These are phyloP conservation scores for Nymphaea colorata DNA, from an alignment of 164 flowering plant species.

Conservation along the genomic window DNA sequence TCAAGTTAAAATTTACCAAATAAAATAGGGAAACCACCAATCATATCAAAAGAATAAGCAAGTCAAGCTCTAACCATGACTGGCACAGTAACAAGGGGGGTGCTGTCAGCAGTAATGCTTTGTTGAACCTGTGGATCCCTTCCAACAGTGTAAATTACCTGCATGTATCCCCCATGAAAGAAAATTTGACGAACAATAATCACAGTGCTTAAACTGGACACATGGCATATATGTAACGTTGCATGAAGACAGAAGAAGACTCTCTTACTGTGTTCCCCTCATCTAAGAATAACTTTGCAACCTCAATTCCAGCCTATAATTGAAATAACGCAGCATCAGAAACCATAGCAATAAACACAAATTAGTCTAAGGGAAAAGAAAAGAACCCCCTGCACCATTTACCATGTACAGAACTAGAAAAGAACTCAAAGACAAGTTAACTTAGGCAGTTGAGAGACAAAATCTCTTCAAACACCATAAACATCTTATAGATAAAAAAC, in stretches of 20 bases:
- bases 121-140: slow-evolving; percentile 62
- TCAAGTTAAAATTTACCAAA: too few species aligned
- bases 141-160: slow-evolving; percentile 88
- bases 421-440: too few species aligned
- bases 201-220: too few species aligned
- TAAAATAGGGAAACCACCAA: too few species aligned
- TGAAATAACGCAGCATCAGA: not conserved
- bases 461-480: too few species aligned
- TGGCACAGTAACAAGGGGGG: slow-evolving; percentile 65
- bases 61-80: slow-evolving; percentile 31
- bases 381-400: too few species aligned
- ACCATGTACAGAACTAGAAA: too few species aligned
- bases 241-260: not conserved
- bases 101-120: slow-evolving; percentile 46
- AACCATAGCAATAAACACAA: not conserved
- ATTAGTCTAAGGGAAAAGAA: too few species aligned
- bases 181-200: not conserved
- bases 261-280: slow-evolving; percentile 73
- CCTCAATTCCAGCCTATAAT: slow-evolving; percentile 88
- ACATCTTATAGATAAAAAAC: too few species aligned
- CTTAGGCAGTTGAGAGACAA: too few species aligned
- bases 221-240: too few species aligned
- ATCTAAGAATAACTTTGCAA: slow-evolving; percentile 79
- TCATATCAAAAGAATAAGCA: too few species aligned
- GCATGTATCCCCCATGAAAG: slow-evolving; percentile 12